Evolutionary conservation across 2,329 filamentous ascomycete species (phyloP).

Genomic region (Aspergillus uvarum): DNA sequence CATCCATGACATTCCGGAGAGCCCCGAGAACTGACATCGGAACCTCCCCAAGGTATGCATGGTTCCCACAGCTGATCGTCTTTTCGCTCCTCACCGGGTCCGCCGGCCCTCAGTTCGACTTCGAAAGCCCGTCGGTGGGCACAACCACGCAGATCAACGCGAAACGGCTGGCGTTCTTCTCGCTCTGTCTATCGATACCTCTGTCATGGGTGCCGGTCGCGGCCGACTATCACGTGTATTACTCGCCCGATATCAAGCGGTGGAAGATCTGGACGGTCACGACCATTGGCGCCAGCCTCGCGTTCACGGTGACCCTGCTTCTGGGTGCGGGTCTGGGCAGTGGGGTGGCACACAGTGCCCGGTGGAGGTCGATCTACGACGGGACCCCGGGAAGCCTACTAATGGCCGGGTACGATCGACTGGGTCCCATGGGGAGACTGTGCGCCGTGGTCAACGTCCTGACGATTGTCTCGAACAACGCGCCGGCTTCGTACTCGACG

Average conservation of each 20-base stretch:
- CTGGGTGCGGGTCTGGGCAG: conserved; percentile 46
- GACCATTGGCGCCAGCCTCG: conserved; percentile 34
- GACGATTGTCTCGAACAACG: conserved; percentile 46
- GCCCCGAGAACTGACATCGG: not conserved
- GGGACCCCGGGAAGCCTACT: conserved; percentile 39
- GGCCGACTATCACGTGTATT: conserved; percentile 49
- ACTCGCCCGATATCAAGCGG: conserved; percentile 37
- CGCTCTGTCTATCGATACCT: conserved; percentile 36
- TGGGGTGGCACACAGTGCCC: conserved; percentile 33
- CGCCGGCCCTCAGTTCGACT: conserved; percentile 37
- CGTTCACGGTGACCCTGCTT: conserved; percentile 37
- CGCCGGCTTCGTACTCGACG: conserved; percentile 47
- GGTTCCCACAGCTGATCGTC: conserved; percentile 44
- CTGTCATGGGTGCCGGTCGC: conserved; percentile 38
- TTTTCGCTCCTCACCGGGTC: conserved; percentile 44
- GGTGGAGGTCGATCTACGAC: conserved; percentile 21
- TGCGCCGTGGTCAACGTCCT: conserved; percentile 46
- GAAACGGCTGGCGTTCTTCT: conserved; percentile 40
- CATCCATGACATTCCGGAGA: not conserved
- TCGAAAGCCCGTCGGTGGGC: conserved; percentile 30
- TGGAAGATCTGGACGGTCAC: conserved; percentile 42
- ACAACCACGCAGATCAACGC: conserved; percentile 31
- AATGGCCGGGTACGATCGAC: conserved; percentile 38
- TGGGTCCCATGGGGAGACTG: conserved; percentile 46
- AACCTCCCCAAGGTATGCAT: conserved; percentile 31